Base-by-base conservation (phyloP, 108 stramenopile genomes). In the Cylindrotheca closterium region DNA sequence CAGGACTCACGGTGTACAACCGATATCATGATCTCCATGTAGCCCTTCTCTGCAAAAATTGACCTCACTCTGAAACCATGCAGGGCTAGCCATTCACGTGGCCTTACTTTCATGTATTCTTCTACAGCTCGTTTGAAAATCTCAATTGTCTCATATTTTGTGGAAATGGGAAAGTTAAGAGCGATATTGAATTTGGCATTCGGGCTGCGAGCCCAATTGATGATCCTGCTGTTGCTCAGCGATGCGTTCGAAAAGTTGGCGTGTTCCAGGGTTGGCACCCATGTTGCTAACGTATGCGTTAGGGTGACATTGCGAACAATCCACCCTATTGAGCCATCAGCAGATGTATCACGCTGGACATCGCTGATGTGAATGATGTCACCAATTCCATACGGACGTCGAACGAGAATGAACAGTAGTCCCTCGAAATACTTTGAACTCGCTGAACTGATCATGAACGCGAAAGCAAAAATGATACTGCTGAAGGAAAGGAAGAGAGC, bases 311-410 rank as follows among this genome's bases (percentile, higher is more conserved):
- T 55, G 24, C 88, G 70, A 2, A 91, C 86, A 52, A 76, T 73
- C 89, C 89, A 91, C 1, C 78, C 75, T 1, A 61, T 47, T 5
- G 45, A 22, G 60, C 82, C 47, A 33, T 42, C 58, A 17, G 27
- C 22, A 33, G 49, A 26, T 17, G 64, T 52, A 2, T 47, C 58
- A 8, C 22, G 19, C 45, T 60, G 34, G 15, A 67, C 52, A 32
- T 74, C 65, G 34, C 55, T 57, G 23, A 88, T 70, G 0, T 77
- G 75, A 59, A 92, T 88, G 47, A 84, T 49, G 59, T 92, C 91
- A 1, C 91, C 91, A 29, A 92, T 83, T 53, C 87, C 91, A 63
- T 83, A 92, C 4, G 87, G 87, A 8, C 74, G 74, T 0, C 85
- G 73, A 3, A 74, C 71, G 17, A 86, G 70, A 28, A 89, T 80